Base-by-base conservation (phyloP, 2,329 filamentous ascomycete species). In the Hortaea sp. region DNA sequence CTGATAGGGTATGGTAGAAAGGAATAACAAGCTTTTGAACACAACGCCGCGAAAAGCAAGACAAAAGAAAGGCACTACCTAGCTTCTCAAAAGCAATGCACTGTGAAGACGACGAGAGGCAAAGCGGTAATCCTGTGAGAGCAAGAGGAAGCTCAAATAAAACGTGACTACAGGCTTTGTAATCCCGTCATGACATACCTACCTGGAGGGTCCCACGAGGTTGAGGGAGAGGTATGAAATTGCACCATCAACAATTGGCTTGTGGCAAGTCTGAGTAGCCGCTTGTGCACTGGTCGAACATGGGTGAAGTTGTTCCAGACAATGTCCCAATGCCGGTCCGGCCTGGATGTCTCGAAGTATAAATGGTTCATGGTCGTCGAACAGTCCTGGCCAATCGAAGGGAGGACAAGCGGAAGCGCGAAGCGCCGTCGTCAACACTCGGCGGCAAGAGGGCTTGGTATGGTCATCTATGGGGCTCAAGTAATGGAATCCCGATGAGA, bases 331-430 rank as follows among this genome's bases (percentile, higher is more conserved):
- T 20, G 20, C 20, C 20, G 20, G 20, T 20, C 20, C 12, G 37
- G 37, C 9, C 7, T n/a, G 12, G 6, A 7, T 38, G 44, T 42
- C 32, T 46, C 39, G 40, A 29, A 29, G 44, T 46, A 42, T 46
- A 42, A 29, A 11, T 46, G 44, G 44, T 7, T 38, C 7, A 29
- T 27, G 41, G 39, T 46, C 40, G 32, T 31, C 29, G 31, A 10
- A 32, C 13, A 10, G 10, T 42, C 35, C 13, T 28, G 30, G 44
- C 44, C 44, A 46, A 42, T 42, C 39, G 39, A 28, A 20, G 30
- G 20, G 29, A 9, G 39, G 31, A n/a, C 11, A 9, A 20, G 30
- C n/a, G 11, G 42, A 37, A 37, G n/a, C 29, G 20, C 42, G 42
- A 44, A 44, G 42, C 42, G 42, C 42, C 34, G n/a, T 31, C 20